Evolutionary conservation across 2,329 filamentous ascomycete species (phyloP).

Genomic region (Sclerotinia borealis): DNA sequence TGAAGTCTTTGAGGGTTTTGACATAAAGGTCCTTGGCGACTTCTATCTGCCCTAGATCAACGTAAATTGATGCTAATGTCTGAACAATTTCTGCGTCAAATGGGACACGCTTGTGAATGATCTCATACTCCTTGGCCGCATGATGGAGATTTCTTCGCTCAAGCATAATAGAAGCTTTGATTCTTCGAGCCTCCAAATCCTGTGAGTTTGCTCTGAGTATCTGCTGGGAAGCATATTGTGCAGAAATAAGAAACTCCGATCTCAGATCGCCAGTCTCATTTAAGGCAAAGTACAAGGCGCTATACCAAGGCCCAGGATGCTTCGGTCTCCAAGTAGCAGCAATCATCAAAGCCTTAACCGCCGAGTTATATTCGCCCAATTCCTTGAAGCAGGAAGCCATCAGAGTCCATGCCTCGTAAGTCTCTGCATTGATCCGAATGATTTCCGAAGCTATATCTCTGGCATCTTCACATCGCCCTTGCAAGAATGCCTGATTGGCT

Average conservation of each 20-base stretch:
- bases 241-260: conserved; percentile 45
- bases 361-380: conserved; percentile 49
- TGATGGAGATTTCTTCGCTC: conserved; percentile 48
- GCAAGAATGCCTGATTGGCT: conserved; percentile 63
- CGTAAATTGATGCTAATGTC: conserved; percentile 32
- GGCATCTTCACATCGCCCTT: conserved; percentile 54
- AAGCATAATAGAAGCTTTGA: conserved; percentile 53
- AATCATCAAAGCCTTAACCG: conserved; percentile 53
- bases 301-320: conserved; percentile 53
- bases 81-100: conserved; percentile 40
- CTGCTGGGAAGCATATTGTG: conserved; percentile 52
- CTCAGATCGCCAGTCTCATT: conserved; percentile 42
- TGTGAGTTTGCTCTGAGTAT: conserved; percentile 52
- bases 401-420: conserved; percentile 58
- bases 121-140: conserved; percentile 52
- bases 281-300: conserved; percentile 51
- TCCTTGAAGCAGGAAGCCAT: conserved; percentile 57
- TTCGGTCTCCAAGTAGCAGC: conserved; percentile 59
- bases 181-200: conserved; percentile 48
- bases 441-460: conserved; percentile 54
- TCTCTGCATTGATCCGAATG: conserved; percentile 63
- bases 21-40: conserved; percentile 33
- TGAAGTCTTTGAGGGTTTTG: conserved; percentile 30
- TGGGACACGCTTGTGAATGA: conserved; percentile 43
- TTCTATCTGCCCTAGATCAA: conserved; percentile 31